Conservation (phyloP, 371 early-diverging fungal species). For the Umbelopsis sp. region DNA sequence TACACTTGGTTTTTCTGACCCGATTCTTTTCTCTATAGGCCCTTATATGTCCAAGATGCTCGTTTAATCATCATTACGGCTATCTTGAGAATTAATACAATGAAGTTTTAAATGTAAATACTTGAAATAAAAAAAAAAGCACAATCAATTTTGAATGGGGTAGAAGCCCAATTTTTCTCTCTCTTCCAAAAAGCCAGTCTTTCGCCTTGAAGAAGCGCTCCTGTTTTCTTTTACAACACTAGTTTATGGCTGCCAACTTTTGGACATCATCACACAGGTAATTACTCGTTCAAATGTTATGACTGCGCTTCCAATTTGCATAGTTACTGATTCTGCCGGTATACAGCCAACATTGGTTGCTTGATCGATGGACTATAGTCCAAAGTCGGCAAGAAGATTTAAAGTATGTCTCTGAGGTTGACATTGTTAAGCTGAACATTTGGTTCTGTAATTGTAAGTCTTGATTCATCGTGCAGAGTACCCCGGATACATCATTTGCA, state of each 20-base stretch:
- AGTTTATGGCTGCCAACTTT: constrained; percentile 74
- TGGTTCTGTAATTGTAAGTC: constrained; percentile 69
- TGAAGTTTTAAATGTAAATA: too few relatives aligned
- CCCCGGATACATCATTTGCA: not conserved
- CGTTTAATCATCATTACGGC: constrained; percentile 24
- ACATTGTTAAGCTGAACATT: constrained; percentile 66
- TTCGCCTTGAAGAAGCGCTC: not conserved
- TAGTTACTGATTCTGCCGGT: too few relatives aligned
- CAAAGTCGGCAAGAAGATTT: constrained; percentile 64
- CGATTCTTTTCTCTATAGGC: constrained; percentile 39
- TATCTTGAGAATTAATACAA: not conserved
- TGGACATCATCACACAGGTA: constrained; percentile 78
- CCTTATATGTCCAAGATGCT: constrained; percentile 96
- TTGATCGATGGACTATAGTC: constrained; percentile 59
- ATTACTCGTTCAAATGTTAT: not conserved
- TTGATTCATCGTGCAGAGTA: too few relatives aligned
- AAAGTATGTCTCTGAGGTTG: constrained; percentile 55
- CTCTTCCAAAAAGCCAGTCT: not conserved
- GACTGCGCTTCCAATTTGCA: too few relatives aligned
- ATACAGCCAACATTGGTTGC: constrained; percentile 66
- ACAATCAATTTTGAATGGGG: too few relatives aligned
- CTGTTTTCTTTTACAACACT: not conserved
- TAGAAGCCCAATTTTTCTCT: not conserved
- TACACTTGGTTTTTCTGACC: not conserved
- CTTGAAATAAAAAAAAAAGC: too few relatives aligned